phyloP scores from a whole-genome alignment of 768 basidiomycete species.

The Psilocybe sp. region DNA sequence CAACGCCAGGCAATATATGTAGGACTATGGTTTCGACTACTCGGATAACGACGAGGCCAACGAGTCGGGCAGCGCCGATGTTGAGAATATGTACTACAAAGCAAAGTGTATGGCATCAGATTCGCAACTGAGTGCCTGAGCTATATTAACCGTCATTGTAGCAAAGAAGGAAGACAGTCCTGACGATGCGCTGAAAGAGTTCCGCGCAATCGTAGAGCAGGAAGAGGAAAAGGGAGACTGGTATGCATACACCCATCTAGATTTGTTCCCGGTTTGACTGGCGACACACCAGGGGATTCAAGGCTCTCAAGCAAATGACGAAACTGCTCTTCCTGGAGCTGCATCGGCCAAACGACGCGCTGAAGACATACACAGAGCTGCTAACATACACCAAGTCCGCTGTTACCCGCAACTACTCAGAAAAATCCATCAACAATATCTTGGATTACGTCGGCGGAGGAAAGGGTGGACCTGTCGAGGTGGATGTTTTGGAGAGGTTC shows the following conservation, averaged over 20 bases:
- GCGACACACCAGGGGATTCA: slow-evolving; percentile 80
- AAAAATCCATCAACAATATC: slow-evolving; percentile 98
- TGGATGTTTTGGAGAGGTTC: slow-evolving; percentile 90
- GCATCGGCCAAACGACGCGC: slow-evolving; percentile 77
- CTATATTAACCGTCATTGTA: slow-evolving; percentile 28
- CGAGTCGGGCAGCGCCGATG: slow-evolving; percentile 78
- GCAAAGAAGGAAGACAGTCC: slow-evolving; percentile 94
- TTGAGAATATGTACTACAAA: slow-evolving; percentile 98
- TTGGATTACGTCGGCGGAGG: slow-evolving; percentile 96
- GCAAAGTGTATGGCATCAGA: slow-evolving; percentile 75
- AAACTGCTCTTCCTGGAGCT: slow-evolving; percentile 86
- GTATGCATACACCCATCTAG: slow-evolving; percentile 38
- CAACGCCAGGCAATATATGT: slow-evolving; percentile 1
- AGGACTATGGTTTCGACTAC: slow-evolving; percentile 97
- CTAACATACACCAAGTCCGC: slow-evolving; percentile 94
- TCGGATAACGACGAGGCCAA: slow-evolving; percentile 86
- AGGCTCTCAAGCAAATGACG: slow-evolving; percentile 95
- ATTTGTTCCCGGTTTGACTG: not conserved
- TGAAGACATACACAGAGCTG: slow-evolving; percentile 81
- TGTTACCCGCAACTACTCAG: slow-evolving; percentile 93
- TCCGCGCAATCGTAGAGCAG: slow-evolving; percentile 82
- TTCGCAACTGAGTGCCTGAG: not conserved
- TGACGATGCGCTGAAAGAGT: slow-evolving; percentile 88
- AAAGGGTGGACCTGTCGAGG: slow-evolving; percentile 73
- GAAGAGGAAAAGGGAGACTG: slow-evolving; percentile 95